Base-by-base conservation (phyloP, 1,284 basidiomycete genomes). In the Irpex rosettiformis region DNA sequence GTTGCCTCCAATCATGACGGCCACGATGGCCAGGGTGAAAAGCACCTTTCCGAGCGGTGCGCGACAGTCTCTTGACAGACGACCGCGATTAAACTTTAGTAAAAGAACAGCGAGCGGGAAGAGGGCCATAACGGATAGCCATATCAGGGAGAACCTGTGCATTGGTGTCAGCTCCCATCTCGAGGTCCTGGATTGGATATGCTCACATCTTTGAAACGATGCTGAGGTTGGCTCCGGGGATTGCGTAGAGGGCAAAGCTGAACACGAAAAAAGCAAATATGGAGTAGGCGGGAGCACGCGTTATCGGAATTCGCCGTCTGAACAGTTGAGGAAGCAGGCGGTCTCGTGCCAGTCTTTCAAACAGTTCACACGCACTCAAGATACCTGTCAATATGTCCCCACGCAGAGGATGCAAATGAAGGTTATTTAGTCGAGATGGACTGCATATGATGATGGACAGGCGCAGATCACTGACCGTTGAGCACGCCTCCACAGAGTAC, bases 401-500 rank as follows among this genome's bases (percentile, higher is more conserved):
- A 16, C 33, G 5, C 33, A 37, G 33, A 37, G 16, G 33, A 16
- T n/a, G n/a, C n/a, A n/a, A n/a, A n/a, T n/a, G n/a, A n/a, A n/a
- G n/a, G n/a, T n/a, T n/a, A n/a, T n/a, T n/a, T n/a, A n/a, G n/a
- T n/a, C n/a, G n/a, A n/a, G n/a, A n/a, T n/a, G n/a, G n/a, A 37
- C 33, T 37, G 16, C 33, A 37, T 37, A 8, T 37, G 33, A 16
- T 2, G 16, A 8, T 8, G 10, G 33, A 37, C 10, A 8, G 33
- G 33, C 33, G 16, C 33, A 8, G 33, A 37, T 16, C 33, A 37
- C 25, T 52, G 65, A 77, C 88, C 88, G 47, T 86, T 85, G 18
- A 89, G 74, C n/a, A 89, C 81, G 1, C 85, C 86, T 3, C 84
- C 87, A 56, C 82, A 84, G 2, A 91, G 75, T 16, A 89, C 88